These are phyloP conservation scores for Bolboschoenoplectus hybrid DNA, from an alignment of 202 grass and related monocot genomes.

Conservation along the genomic window DNA sequence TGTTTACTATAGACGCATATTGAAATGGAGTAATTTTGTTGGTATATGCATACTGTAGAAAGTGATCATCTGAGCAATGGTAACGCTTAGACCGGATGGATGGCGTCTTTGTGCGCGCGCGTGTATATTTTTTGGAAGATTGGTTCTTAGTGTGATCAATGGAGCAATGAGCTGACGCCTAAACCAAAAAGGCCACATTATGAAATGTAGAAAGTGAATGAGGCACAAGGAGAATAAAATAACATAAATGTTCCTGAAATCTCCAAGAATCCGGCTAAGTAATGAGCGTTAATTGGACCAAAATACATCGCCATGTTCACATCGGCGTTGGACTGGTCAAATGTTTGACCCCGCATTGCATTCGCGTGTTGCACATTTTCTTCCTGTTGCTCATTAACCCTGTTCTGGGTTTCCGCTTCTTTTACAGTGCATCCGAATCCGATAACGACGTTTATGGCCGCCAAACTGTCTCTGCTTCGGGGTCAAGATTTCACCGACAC, in stretches of 20 bases:
- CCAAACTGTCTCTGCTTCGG: too few species aligned
- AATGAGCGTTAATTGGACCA: neutral
- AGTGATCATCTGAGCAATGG: neutral
- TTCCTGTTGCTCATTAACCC: neutral
- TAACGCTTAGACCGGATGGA: too few species aligned
- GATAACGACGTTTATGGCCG: too few species aligned
- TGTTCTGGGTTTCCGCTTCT: neutral
- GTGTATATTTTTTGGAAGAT: neutral
- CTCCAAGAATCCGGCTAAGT: neutral
- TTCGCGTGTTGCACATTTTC: conserved; percentile 19
- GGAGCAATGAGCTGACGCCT: neutral
- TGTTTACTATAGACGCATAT: too few species aligned
- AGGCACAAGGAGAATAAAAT: conserved; percentile 13
- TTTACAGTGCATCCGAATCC: too few species aligned
- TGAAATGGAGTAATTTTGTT: too few species aligned
- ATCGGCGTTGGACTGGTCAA: neutral
- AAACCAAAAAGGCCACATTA: neutral
- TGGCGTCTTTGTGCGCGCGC: neutral
- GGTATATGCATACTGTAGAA: too few species aligned
- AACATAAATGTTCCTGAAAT: neutral
- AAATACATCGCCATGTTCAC: neutral
- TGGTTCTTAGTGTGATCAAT: neutral
- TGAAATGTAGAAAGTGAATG: neutral
- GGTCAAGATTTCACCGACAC: too few species aligned
- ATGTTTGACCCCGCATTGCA: neutral